Base-by-base conservation (phyloP, 2,329 filamentous ascomycete species). In the Alternaria angustiovoidea region DNA sequence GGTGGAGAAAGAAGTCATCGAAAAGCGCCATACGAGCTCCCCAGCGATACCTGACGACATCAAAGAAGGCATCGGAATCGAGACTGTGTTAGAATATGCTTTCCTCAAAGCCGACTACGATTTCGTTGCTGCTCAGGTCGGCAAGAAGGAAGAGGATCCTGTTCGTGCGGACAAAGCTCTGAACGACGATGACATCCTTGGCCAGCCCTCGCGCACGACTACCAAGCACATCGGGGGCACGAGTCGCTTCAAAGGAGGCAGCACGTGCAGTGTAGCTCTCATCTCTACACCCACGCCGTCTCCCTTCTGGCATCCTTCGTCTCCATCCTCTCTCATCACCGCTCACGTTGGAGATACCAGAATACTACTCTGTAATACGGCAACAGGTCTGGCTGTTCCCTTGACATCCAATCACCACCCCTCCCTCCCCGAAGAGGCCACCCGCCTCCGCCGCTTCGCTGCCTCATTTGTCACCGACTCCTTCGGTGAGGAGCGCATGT, bases 401-500 rank as follows among this genome's bases (percentile, higher is more conserved):
- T 78, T 97, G 38, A 98, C 95, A 0, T 92, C 90, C 20, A 93
- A 97, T 76, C 95, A 99, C 79, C 95, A 97, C 75, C 94, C 95
- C 0, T 91, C 89, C n/a, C 88, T 91, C 5, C 95, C 95, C 0
- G 84, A 89, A 56, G 95, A 99, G 82, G 89, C 91, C 9, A 89
- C 88, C 42, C 88, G 95, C 7, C 85, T 99, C 24, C 90, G 94
- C 44, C 89, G 94, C 49, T 98, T 94, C 75, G 91, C 93, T 1
- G 88, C 91, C 30, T 90, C 90, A 3, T 94, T 98, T 75, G 90
- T 97, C 18, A 95, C 94, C 0, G 95, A 99, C 80, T 96, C 92
- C 34, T 99, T 99, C 77, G 95, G 95, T 74, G 95, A 99, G 80
- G 94, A 98, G 80, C 93, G 95, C 68, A 95, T 99, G 78, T 89